Evolutionary conservation across 257 asterid species (phyloP).

Genomic region (Solanum pinnatisectum): DNA sequence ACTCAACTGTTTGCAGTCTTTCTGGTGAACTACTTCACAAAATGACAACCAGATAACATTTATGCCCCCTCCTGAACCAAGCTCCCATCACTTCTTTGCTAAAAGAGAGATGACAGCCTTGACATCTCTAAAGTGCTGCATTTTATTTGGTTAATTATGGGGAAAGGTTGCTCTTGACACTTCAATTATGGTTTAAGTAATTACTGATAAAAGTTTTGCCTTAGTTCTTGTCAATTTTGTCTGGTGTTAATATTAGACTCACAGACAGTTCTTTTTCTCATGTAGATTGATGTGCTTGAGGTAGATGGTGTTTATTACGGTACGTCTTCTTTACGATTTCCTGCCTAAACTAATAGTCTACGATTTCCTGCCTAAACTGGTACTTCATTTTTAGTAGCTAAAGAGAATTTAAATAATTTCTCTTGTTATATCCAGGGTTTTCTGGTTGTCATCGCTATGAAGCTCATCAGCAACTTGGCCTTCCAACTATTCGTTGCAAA

Average conservation of each 20-base stretch:
- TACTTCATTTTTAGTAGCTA: background rate
- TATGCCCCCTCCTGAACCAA: background rate
- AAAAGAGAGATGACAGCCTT: background rate
- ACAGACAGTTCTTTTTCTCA: background rate
- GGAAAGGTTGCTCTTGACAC: background rate
- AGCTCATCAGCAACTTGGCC: conserved; percentile 89
- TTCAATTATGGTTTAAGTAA: background rate
- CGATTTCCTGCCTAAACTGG: background rate
- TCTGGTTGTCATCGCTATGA: conserved; percentile 95
- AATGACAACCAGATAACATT: background rate
- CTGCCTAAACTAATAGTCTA: background rate
- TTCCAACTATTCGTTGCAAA: conserved; percentile 85
- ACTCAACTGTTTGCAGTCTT: background rate
- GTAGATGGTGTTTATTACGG: conserved; percentile 90
- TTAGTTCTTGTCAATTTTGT: background rate
- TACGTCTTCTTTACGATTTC: conserved; percentile 9
- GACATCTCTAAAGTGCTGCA: background rate
- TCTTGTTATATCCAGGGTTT: conserved; percentile 42
- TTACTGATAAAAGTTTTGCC: background rate
- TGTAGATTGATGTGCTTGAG: conserved; percentile 97
- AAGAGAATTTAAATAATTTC: background rate
- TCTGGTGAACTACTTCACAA: background rate
- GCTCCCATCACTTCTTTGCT: background rate
- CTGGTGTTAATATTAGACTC: background rate
- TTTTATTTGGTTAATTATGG: background rate